Base-by-base conservation (phyloP, 2,329 filamentous ascomycete genomes). In the Pyricularia grisea region DNA sequence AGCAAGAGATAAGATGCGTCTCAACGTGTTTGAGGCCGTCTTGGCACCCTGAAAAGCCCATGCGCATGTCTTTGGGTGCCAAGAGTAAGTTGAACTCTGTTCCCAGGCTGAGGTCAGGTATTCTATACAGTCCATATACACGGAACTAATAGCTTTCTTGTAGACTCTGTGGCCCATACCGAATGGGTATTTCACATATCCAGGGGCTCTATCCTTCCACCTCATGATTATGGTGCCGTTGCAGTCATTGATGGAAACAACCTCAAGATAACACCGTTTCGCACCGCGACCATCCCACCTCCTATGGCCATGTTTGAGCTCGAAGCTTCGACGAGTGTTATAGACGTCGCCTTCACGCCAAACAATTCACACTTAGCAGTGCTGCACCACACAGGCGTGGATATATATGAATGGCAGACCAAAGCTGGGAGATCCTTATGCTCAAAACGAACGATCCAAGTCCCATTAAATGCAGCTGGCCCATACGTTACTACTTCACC, bases 281-380 rank as follows among this genome's bases (percentile, higher is more conserved):
- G 92, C 71, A 85, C 90, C 67, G 91, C 93, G 14, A 97, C 95
- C 74, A 85, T 97, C 3, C 95, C 95, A 28, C 95, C 95, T 31
- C 95, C 95, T 0, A 97, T 98, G 93, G 88, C 93, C 20, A 84
- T 94, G 71, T 91, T 91, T 72, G 92, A 96, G 69, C 74, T 97
- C 23, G 74, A 81, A 14, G 79, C 91, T 31, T 81, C 86, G 17
- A 84, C 84, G 0, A 88, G 90, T 68, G 85, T 88, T 2, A 80
- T 92, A 23, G 93, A 97, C 79, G 87, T 95, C 67, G 88, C 90
- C 0, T 88, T 97, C 72, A 90, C 88, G 67, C 83, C 82, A 17
- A 84, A 85, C 66, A 89, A 90, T 66, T 84, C 83, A 1, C 82
- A 83, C 9, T 84, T 98, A 75, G 92, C 89, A 3, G 85, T 96